Percentiles rank a stretch among this genome's conserved stretches.
These are phyloP conservation scores for Albifimbria verrucaria DNA, from an alignment of 2,329 filamentous ascomycete genomes.

Conservation along the genomic window DNA sequence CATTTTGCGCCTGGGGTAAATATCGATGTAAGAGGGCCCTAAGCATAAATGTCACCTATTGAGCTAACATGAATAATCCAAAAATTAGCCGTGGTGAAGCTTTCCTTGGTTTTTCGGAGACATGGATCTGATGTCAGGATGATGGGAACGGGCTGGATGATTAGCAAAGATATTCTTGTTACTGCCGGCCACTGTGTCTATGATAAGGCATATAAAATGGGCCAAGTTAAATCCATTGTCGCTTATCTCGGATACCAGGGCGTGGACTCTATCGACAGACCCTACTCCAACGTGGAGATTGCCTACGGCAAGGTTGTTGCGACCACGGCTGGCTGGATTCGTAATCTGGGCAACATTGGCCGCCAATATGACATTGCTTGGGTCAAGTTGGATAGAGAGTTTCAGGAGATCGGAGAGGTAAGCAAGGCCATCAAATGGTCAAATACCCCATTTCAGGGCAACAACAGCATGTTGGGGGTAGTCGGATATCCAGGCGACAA, in stretches of 20 bases:
- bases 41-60: too few relatives aligned
- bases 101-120: neutral
- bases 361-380: neutral
- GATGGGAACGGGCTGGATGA: constrained; percentile 20
- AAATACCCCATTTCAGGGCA: neutral
- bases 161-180: constrained; percentile 15
- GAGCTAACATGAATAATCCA: neutral
- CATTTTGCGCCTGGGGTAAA: neutral
- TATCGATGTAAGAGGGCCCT: neutral
- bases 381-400: neutral
- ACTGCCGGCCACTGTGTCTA: constrained; percentile 19
- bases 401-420: neutral
- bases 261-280: neutral
- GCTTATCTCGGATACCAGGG: neutral
- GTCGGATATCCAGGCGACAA: neutral
- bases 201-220: constrained; percentile 12
- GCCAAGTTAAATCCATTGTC: neutral
- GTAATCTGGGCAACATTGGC: neutral
- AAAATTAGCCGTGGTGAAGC: neutral
- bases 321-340: neutral
- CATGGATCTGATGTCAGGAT: constrained; percentile 1
- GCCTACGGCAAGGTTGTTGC: neutral
- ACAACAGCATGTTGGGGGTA: neutral
- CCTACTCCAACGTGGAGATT: neutral
- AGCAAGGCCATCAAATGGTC: neutral